Conservation (phyloP, 768 basidiomycete genomes). For the Lactarius sp. region DNA sequence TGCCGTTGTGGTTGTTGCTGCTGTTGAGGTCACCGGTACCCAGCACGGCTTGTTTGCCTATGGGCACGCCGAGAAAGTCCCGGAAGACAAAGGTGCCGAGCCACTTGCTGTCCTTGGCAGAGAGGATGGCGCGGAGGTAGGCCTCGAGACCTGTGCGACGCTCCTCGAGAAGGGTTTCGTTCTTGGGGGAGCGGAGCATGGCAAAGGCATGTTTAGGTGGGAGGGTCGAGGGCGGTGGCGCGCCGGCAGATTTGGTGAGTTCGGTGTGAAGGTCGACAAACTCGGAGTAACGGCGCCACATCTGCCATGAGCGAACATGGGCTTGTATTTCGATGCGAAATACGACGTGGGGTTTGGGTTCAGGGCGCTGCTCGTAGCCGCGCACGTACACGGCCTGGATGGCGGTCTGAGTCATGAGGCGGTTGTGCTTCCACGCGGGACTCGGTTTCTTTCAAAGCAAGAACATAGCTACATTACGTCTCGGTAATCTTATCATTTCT, state of each 20-base stretch:
- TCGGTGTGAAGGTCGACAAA: slow-evolving; percentile 85
- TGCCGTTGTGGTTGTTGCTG: slow-evolving; percentile 30
- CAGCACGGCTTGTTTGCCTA: slow-evolving; percentile 40
- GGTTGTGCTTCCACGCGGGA: background rate
- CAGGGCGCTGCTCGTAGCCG: slow-evolving; percentile 58
- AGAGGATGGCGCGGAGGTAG: slow-evolving; percentile 83
- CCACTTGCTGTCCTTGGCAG: slow-evolving; percentile 79
- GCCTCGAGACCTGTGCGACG: slow-evolving; percentile 70
- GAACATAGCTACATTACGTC: slow-evolving; percentile 13
- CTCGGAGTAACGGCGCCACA: slow-evolving; percentile 93
- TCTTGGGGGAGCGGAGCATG: slow-evolving; percentile 53
- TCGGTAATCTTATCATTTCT: slow-evolving; percentile 6
- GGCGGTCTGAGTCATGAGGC: slow-evolving; percentile 47
- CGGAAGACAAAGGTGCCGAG: slow-evolving; percentile 72
- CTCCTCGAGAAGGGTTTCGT: slow-evolving; percentile 68
- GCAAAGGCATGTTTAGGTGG: slow-evolving; percentile 82
- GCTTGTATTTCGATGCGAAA: slow-evolving; percentile 83
- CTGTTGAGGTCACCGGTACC: background rate
- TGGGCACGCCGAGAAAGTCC: slow-evolving; percentile 83
- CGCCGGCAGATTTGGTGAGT: slow-evolving; percentile 71
- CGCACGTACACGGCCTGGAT: slow-evolving; percentile 74
- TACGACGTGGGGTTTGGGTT: slow-evolving; percentile 75
- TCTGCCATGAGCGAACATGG: slow-evolving; percentile 87
- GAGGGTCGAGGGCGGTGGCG: slow-evolving; percentile 72
- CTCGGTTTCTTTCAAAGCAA: background rate